These are phyloP conservation scores for Nicotiana paniculata DNA, from an alignment of 257 asterid species.

Conservation along the genomic window DNA sequence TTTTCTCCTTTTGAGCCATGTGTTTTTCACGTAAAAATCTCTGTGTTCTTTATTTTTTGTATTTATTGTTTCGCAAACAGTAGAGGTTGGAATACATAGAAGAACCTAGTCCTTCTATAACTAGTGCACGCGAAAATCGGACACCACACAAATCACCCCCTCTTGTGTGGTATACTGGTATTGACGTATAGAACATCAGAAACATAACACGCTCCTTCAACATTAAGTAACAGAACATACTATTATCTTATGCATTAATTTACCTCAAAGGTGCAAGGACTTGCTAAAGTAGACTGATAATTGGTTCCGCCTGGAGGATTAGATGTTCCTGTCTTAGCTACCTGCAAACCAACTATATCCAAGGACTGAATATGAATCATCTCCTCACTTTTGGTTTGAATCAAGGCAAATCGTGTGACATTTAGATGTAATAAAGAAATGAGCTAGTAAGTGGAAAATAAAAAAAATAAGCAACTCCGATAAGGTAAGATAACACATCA, in stretches of 20 bases:
- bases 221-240: neutral
- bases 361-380: conserved; percentile 14
- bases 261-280: conserved; percentile 37
- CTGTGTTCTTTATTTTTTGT: too few species aligned
- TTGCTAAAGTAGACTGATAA: conserved; percentile 13
- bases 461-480: neutral
- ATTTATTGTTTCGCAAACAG: too few species aligned
- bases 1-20: too few species aligned
- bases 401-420: conserved; percentile 17
- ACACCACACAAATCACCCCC: too few species aligned
- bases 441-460: neutral
- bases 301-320: conserved; percentile 14
- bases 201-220: neutral
- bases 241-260: neutral
- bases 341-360: conserved; percentile 19
- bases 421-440: neutral
- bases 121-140: too few species aligned
- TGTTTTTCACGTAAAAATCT: too few species aligned
- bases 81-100: too few species aligned
- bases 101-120: too few species aligned
- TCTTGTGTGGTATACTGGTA: too few species aligned
- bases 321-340: conserved; percentile 19
- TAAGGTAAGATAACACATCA: conserved; percentile 40
- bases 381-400: conserved; percentile 47
- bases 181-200: neutral